phyloP scores from a whole-genome alignment of 2,329 filamentous ascomycete genomes.

The Botryotinia calthae region DNA sequence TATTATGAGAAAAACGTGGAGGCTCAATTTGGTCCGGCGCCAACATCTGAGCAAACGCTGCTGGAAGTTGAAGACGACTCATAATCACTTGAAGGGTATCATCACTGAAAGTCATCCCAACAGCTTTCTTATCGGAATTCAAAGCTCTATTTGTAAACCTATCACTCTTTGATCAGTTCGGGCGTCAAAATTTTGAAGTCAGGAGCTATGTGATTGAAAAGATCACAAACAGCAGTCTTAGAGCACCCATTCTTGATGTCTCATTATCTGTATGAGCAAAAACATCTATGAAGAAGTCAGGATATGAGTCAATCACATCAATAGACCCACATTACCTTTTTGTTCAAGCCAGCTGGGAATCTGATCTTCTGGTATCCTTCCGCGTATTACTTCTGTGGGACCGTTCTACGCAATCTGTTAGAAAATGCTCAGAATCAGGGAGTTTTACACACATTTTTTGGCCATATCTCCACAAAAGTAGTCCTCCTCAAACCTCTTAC shows the following conservation, averaged over 20 bases:
- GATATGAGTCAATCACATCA: too few species aligned
- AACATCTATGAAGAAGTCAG: not conserved
- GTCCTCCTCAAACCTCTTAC: not conserved
- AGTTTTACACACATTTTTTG: not conserved
- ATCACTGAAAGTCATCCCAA: constrained; percentile 13
- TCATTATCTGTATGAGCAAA: not conserved
- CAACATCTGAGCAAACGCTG: constrained; percentile 11
- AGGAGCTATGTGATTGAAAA: too few species aligned
- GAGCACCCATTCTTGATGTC: not conserved
- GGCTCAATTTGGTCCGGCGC: constrained; percentile 16
- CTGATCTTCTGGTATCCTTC: constrained; percentile 4
- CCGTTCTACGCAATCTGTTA: not conserved
- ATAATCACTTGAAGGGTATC: not conserved
- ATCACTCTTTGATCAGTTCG: not conserved
- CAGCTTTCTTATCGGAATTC: not conserved
- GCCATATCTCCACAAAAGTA: constrained; percentile 11
- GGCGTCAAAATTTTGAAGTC: not conserved
- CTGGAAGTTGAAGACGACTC: not conserved
- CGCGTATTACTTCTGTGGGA: constrained; percentile 4
- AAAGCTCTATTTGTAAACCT: constrained; percentile 11
- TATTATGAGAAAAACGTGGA: constrained; percentile 10
- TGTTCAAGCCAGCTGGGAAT: constrained; percentile 14
- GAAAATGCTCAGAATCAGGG: not conserved
- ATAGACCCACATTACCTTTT: not conserved
- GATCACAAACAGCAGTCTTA: constrained; percentile 12